These are phyloP conservation scores for Gossypium bickii DNA, from an alignment of 345 rosid species.

Conservation along the genomic window DNA sequence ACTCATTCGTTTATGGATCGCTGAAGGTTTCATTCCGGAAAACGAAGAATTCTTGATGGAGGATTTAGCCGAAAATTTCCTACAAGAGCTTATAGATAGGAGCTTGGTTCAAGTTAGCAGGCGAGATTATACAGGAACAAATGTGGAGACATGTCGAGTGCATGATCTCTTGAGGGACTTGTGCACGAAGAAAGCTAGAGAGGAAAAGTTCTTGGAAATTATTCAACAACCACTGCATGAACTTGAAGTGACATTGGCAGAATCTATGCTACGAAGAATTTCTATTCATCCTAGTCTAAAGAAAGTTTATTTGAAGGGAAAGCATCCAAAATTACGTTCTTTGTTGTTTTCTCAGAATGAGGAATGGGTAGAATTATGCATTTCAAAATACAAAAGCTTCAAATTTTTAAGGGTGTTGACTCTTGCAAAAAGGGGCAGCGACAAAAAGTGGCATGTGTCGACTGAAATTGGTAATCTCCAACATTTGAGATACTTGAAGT, in stretches of 20 bases:
- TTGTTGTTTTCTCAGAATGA: background rate
- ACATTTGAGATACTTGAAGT: background rate
- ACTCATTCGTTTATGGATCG: too few relatives aligned
- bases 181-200: background rate
- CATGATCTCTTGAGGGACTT: constrained; percentile 9
- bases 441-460: background rate
- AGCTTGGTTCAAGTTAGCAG: constrained; percentile 14
- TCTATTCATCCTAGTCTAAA: accelerated
- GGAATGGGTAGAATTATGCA: background rate
- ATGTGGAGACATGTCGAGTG: constrained; percentile 12
- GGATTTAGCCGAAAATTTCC: too few relatives aligned
- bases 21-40: too few relatives aligned
- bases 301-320: too few relatives aligned
- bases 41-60: too few relatives aligned
- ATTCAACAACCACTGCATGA: background rate
- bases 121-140: background rate
- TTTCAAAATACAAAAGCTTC: background rate
- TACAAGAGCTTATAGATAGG: background rate
- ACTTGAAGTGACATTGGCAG: background rate
- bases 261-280: background rate
- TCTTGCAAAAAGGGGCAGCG: background rate
- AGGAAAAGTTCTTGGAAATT: background rate
- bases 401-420: background rate
- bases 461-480: too few relatives aligned
- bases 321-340: too few relatives aligned